These are phyloP conservation scores for Magnusiomyces suaveolens DNA, from an alignment of 1,139 yeast species.

Conservation along the genomic window DNA sequence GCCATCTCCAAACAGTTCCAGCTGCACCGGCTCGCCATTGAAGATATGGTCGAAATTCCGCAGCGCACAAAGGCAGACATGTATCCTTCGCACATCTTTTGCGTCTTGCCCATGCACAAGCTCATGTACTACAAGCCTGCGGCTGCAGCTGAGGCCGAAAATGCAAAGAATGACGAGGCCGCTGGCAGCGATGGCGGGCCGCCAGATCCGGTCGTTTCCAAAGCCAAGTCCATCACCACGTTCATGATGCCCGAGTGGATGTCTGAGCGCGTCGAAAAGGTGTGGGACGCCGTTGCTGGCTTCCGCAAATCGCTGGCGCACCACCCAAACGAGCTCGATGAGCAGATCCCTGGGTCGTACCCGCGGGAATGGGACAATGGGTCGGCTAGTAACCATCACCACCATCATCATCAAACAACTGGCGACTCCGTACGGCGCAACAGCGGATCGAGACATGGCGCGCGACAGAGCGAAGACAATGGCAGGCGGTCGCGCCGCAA, in stretches of 20 bases:
- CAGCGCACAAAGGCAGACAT: constrained; percentile 47
- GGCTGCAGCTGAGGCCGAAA: constrained; percentile 4
- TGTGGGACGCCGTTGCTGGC: neutral
- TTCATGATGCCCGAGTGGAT: neutral
- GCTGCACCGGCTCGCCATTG: constrained; percentile 43
- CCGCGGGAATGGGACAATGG: neutral
- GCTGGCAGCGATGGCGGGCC: neutral
- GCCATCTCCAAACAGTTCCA: constrained; percentile 35
- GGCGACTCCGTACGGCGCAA: neutral
- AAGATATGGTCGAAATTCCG: constrained; percentile 51
- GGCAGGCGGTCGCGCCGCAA: neutral
- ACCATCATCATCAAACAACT: neutral
- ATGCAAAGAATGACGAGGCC: neutral
- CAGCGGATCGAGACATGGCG: neutral
- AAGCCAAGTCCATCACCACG: neutral
- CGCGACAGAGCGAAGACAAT: neutral
- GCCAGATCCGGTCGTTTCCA: neutral
- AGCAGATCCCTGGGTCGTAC: neutral
- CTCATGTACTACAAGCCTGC: constrained; percentile 29
- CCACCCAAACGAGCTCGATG: neutral
- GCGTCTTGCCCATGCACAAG: constrained; percentile 43
- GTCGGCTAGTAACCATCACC: neutral
- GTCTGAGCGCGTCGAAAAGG: neutral
- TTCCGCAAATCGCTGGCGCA: neutral
- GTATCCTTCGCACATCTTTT: constrained; percentile 41